Conservation (phyloP, 306 rosid genomes). For the Gillenia trifoliata region DNA sequence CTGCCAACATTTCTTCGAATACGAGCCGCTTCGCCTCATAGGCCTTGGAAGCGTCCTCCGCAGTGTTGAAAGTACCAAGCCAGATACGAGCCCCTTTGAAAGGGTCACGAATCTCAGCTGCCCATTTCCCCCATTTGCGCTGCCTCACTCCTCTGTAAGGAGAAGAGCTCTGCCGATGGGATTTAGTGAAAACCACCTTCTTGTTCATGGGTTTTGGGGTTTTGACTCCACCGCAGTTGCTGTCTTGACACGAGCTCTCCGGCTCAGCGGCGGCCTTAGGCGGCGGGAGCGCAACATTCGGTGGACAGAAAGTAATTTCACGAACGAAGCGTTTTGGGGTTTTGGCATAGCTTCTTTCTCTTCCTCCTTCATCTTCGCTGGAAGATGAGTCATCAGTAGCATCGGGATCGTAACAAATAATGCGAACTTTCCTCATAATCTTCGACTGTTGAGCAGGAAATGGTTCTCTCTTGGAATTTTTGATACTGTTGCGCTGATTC, state of each 20-base stretch:
- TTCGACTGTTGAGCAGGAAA: constrained; percentile 11
- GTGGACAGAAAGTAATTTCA: constrained; percentile 22
- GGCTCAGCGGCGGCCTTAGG: neutral
- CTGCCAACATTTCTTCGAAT: constrained; percentile 36
- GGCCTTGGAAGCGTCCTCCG: constrained; percentile 67
- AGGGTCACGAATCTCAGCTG: constrained; percentile 91
- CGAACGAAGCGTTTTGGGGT: constrained; percentile 16
- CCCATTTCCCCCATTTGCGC: constrained; percentile 91
- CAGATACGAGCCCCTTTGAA: constrained; percentile 45
- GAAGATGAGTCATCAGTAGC: constrained; percentile 72
- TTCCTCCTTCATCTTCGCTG: constrained; percentile 50
- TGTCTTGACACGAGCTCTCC: constrained; percentile 35
- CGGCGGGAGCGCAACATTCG: constrained; percentile 9
- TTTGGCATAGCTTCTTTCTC: neutral
- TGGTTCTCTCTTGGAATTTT: constrained; percentile 16
- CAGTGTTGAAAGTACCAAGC: constrained; percentile 76
- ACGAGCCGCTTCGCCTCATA: constrained; percentile 52
- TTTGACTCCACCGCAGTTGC: constrained; percentile 25
- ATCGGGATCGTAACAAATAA: constrained; percentile 57
- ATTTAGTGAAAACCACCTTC: constrained; percentile 28
- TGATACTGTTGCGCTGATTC: neutral
- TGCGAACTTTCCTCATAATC: constrained; percentile 43
- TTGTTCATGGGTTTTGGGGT: constrained; percentile 11
- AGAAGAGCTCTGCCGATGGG: constrained; percentile 21
- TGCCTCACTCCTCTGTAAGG: constrained; percentile 71